phyloP scores from a whole-genome alignment of 805 yeast species.

The Alloascoidea africana region DNA sequence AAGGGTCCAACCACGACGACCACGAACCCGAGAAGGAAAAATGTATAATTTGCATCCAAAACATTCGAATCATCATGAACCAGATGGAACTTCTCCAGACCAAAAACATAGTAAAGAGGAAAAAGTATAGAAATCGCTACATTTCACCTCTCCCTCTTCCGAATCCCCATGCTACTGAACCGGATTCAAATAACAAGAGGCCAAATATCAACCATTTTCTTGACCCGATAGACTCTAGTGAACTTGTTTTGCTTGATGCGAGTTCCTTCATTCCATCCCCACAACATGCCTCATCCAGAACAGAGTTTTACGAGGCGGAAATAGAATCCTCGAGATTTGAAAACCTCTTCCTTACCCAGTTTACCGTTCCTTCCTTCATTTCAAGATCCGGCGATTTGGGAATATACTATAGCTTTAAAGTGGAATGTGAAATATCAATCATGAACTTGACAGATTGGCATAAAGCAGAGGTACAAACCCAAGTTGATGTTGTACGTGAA shows the following conservation, averaged over 20 bases:
- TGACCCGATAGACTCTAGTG: no score
- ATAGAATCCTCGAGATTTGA: neutral
- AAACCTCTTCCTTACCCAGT: neutral
- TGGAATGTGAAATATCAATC: neutral
- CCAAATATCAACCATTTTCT: no score
- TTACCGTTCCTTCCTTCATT: constrained; percentile 1
- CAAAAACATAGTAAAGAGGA: neutral
- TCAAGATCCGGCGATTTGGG: neutral
- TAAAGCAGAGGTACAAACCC: neutral
- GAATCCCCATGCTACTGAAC: neutral
- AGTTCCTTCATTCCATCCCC: neutral
- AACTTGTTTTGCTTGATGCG: no score
- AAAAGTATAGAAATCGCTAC: neutral
- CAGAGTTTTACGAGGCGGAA: neutral
- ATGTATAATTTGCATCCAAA: neutral
- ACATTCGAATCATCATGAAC: neutral
- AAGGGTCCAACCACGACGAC: no score
- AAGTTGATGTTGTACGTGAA: neutral
- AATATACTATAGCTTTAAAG: neutral
- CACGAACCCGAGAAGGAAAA: neutral
- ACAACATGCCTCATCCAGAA: neutral
- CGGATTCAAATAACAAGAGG: no score
- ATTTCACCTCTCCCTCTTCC: neutral
- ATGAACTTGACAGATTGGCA: constrained; percentile 1
- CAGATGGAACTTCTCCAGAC: neutral